A percentile compares a stretch with the other conserved stretches of the same genome.
phyloP scores from a whole-genome alignment of 2,329 filamentous ascomycete species.

The Bipolaris zeicola region DNA sequence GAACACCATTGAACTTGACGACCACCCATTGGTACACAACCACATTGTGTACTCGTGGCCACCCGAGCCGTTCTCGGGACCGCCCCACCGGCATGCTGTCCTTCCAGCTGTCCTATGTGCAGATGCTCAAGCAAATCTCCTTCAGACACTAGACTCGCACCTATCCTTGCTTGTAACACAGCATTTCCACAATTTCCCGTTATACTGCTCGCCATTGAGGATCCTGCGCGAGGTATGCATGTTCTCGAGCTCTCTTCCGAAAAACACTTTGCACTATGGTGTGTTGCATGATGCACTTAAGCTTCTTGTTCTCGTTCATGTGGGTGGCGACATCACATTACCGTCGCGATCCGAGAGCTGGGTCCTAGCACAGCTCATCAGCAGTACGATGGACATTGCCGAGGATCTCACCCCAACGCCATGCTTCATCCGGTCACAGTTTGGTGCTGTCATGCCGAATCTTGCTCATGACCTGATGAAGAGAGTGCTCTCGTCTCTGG shows the following conservation, averaged over 20 bases:
- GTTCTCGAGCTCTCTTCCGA: slow-evolving; percentile 34
- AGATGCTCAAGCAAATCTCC: slow-evolving; percentile 25
- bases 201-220: slow-evolving; percentile 41
- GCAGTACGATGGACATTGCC: slow-evolving; percentile 24
- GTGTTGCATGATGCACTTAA: slow-evolving; percentile 46
- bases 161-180: slow-evolving; percentile 40
- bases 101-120: slow-evolving; percentile 42
- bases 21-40: slow-evolving; percentile 33
- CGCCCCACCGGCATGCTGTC: slow-evolving; percentile 36
- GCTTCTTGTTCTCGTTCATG: slow-evolving; percentile 48
- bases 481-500: slow-evolving; percentile 39
- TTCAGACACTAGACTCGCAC: slow-evolving; percentile 36
- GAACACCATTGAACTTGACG: slow-evolving; percentile 30
- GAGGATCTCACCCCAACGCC: slow-evolving; percentile 34
- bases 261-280: slow-evolving; percentile 20
- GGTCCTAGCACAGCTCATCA: slow-evolving; percentile 24
- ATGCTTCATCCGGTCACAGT: slow-evolving; percentile 49
- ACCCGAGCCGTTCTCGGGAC: slow-evolving; percentile 21
- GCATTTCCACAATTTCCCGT: slow-evolving; percentile 44
- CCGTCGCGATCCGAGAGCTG: slow-evolving; percentile 24
- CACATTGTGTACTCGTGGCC: slow-evolving; percentile 49
- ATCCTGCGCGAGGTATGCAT: slow-evolving; percentile 45
- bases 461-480: slow-evolving; percentile 42
- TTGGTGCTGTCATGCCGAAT: slow-evolving; percentile 43
- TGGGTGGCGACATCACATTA: slow-evolving; percentile 46